Conservation (phyloP, 106 monocot genomes). For the Vanilla planifolia region DNA sequence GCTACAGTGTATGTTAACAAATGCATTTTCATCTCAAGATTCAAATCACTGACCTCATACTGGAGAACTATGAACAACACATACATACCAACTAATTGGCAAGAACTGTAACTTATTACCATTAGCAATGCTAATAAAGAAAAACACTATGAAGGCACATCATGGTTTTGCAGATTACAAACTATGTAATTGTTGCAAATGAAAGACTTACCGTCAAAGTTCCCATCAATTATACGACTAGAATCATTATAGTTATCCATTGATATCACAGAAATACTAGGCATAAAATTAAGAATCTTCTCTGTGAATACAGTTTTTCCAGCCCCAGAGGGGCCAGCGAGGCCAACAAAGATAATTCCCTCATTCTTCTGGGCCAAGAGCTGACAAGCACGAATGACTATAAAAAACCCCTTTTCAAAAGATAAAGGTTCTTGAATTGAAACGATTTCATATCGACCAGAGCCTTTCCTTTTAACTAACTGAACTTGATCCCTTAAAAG, state of each 20-base stretch:
- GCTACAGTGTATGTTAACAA: too few species aligned
- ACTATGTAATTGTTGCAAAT: background rate
- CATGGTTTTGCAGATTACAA: too few species aligned
- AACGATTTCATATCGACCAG: conserved; percentile 67
- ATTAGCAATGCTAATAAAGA: background rate
- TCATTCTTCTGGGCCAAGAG: conserved; percentile 81
- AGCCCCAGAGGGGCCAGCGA: conserved; percentile 97
- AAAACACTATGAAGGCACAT: conserved; percentile 6
- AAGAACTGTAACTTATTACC: too few species aligned
- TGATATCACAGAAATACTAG: conserved; percentile 79
- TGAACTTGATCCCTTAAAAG: conserved; percentile 93
- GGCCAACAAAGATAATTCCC: conserved; percentile 78
- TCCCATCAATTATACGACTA: conserved; percentile 92
- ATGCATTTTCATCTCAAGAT: too few species aligned
- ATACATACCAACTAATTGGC: too few species aligned
- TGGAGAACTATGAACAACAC: too few species aligned
- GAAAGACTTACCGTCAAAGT: conserved; percentile 78
- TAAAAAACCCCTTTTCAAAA: conserved; percentile 94
- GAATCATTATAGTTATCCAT: conserved; percentile 98
- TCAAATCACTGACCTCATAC: too few species aligned
- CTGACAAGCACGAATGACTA: conserved; percentile 94
- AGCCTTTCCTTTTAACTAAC: conserved; percentile 67
- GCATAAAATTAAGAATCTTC: conserved; percentile 92
- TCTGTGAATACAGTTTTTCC: conserved; percentile 97
- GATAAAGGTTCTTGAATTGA: conserved; percentile 77